Percentiles rank a stretch among this genome's conserved stretches.
Conservation (phyloP, 805 yeast species). For the Spathaspora arborariae region DNA sequence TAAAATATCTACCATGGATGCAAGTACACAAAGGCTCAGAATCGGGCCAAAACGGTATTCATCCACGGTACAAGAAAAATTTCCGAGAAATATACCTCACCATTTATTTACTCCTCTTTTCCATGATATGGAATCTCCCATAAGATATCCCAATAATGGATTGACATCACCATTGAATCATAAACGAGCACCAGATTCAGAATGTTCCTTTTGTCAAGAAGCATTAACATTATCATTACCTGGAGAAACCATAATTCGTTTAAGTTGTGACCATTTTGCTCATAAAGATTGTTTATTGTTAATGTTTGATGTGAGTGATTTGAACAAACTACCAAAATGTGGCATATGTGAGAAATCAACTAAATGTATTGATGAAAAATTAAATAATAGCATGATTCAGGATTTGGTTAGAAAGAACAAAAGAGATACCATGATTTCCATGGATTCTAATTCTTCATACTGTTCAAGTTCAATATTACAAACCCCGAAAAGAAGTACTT, state of each 20-base stretch:
- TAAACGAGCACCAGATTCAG: slow-evolving; percentile 2
- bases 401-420: neutral
- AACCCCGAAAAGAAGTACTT: neutral
- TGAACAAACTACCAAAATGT: slow-evolving; percentile 11
- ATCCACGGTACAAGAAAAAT: no score
- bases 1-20: no score
- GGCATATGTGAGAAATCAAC: slow-evolving; percentile 12
- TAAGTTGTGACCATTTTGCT: slow-evolving; percentile 22
- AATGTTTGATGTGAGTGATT: slow-evolving; percentile 11
- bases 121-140: neutral
- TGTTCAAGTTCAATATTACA: neutral
- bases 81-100: neutral
- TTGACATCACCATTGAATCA: slow-evolving; percentile 1
- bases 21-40: no score
- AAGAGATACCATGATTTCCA: neutral
- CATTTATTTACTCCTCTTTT: neutral
- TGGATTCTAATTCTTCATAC: neutral
- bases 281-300: slow-evolving; percentile 22
- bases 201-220: slow-evolving; percentile 19
- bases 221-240: slow-evolving; percentile 11
- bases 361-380: slow-evolving; percentile 8
- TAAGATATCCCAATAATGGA: neutral
- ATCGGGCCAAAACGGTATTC: no score
- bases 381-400: neutral
- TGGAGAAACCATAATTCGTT: slow-evolving; percentile 15